Base-by-base conservation (phyloP, 306 rosid genomes). In the Luffa aegyptiaca region DNA sequence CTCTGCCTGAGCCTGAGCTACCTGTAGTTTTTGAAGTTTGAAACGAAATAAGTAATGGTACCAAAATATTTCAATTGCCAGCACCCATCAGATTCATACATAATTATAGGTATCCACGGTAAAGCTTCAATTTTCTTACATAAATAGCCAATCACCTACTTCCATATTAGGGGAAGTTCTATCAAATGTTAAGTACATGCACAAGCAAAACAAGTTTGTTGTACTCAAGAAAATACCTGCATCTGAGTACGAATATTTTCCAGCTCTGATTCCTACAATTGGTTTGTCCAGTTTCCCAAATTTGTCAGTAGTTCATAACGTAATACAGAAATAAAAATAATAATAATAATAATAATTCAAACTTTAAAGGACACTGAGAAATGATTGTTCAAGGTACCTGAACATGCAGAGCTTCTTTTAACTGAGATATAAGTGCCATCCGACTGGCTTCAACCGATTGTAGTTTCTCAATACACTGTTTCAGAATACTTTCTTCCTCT, bases 241-340 rank as follows among this genome's bases (percentile, higher is more conserved):
- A 91, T 90, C 82, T 92, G 98, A 16, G 96, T 91, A 63, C 91
- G 91, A 82, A 94, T 81, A 53, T 86, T 88, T 85, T 92, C 98
- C 85, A 92, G 86, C 80, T 92, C 97, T 4, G 97, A 90, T 84
- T 92, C 98, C 98, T 94, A 83, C 57, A 70, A 83, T 79, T 65
- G 65, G 69, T 80, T 61, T 36, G 20, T 66, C 48, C 68, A 53
- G 58, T 53, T 74, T 39, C 49, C 20, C 48, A 26, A 55, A 56
- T 35, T 53, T 41, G 51, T 80, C 65, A 65, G 11, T 37, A 5
- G 21, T 65, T 59, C 41, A 56, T 58, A 37, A 31, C 10, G 82
- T 73, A 75, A 21, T 61, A 58, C 77, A 84, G 35, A 20, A 33
- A 35, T 20, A 64, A 26, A 26, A 26, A 26, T 0, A 26, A 26